These are phyloP conservation scores for Peterozyma toletana DNA, from an alignment of 805 yeast genomes.

Conservation along the genomic window DNA sequence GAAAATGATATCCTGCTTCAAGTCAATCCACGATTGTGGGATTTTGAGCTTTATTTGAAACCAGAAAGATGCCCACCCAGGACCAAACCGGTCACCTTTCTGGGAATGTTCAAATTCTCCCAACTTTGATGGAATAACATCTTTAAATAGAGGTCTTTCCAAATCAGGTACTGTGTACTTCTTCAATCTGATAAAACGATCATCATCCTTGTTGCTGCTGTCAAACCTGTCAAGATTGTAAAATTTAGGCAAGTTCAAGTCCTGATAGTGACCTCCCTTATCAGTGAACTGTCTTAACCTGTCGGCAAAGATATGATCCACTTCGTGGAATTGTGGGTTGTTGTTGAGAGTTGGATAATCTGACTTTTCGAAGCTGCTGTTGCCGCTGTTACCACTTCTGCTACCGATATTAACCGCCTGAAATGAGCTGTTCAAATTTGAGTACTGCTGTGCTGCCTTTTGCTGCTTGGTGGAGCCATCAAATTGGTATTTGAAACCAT, in stretches of 20 bases:
- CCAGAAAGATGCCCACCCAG: slow-evolving; percentile 98
- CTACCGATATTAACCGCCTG: too few relatives aligned
- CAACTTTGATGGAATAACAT: slow-evolving; percentile 42
- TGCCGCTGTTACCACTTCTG: too few relatives aligned
- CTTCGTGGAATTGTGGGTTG: slow-evolving; percentile 66
- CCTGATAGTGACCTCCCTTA: slow-evolving; percentile 63
- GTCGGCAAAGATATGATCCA: slow-evolving; percentile 64
- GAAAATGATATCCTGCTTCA: slow-evolving; percentile 37
- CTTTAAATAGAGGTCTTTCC: slow-evolving; percentile 55
- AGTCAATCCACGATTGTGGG: slow-evolving; percentile 51
- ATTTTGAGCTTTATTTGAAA: slow-evolving; percentile 61
- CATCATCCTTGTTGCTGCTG: slow-evolving; percentile 18
- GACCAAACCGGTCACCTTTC: slow-evolving; percentile 79
- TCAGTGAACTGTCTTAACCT: slow-evolving; percentile 72
- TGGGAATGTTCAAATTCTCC: slow-evolving; percentile 47
- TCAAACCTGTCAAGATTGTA: slow-evolving; percentile 58
- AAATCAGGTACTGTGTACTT: slow-evolving; percentile 73
- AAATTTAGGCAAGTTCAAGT: slow-evolving; percentile 74
- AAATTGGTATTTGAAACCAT: too few relatives aligned
- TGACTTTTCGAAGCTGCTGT: too few relatives aligned
- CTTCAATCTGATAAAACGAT: slow-evolving; percentile 42
- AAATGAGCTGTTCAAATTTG: too few relatives aligned
- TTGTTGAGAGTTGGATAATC: slow-evolving; percentile 33
- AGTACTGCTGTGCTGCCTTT: too few relatives aligned
- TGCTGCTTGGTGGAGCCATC: too few relatives aligned